phyloP scores from a whole-genome alignment of 345 rosid genomes.

The Syzygium aqueum region DNA sequence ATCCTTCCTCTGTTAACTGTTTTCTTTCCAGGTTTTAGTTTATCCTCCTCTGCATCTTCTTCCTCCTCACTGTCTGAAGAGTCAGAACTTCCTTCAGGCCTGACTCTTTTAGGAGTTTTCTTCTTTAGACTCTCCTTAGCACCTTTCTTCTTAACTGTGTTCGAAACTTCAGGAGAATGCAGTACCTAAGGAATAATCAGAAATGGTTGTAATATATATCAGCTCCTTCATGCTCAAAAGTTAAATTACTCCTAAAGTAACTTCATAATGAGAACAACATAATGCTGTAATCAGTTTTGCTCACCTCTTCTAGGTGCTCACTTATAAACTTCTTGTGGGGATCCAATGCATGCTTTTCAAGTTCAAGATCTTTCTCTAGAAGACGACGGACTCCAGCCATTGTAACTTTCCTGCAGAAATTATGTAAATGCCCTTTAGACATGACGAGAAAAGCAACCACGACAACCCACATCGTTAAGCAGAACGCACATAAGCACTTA shows the following conservation, averaged over 20 bases:
- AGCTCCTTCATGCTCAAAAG: neutral
- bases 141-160: slow-evolving; percentile 28
- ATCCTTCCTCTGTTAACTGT: slow-evolving; percentile 16
- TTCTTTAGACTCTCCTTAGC: slow-evolving; percentile 1
- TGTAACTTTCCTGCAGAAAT: slow-evolving; percentile 44
- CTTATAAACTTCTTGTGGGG: slow-evolving; percentile 56
- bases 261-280: neutral
- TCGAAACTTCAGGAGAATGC: slow-evolving; percentile 25
- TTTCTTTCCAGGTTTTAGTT: slow-evolving; percentile 43
- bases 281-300: neutral
- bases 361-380: slow-evolving; percentile 76
- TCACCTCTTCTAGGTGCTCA: slow-evolving; percentile 55
- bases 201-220: neutral
- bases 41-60: slow-evolving; percentile 27
- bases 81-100: slow-evolving; percentile 25
- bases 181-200: slow-evolving; percentile 26
- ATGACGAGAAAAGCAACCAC: neutral
- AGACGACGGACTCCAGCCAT: slow-evolving; percentile 78
- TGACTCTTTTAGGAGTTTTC: neutral
- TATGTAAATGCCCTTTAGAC: neutral
- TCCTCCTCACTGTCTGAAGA: slow-evolving; percentile 30
- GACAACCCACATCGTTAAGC: neutral
- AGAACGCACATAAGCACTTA: neutral
- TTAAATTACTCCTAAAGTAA: neutral
- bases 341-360: slow-evolving; percentile 57